Percentiles rank a stretch among this genome's conserved stretches.
These are phyloP conservation scores for Rhizoctonia solani DNA, from an alignment of 1,284 basidiomycete genomes.

Conservation along the genomic window DNA sequence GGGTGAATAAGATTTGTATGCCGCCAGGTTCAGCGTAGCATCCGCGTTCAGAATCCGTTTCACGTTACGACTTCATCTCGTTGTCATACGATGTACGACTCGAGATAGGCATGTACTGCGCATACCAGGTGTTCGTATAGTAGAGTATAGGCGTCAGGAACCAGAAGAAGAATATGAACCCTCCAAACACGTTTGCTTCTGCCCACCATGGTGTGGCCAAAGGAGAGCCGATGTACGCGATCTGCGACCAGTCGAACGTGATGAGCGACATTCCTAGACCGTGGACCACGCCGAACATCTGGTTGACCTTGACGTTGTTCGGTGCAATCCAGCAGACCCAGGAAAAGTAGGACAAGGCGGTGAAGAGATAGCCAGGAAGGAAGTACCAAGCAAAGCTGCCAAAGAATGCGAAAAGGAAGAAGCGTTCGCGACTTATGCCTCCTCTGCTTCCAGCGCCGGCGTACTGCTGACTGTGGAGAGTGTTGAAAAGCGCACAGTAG, in stretches of 20 bases:
- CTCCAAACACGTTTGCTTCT: constrained; percentile 76
- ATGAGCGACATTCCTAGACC: constrained; percentile 50
- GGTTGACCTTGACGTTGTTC: constrained; percentile 55
- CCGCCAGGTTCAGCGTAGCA: constrained; percentile 60
- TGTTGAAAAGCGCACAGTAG: constrained; percentile 65
- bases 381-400: constrained; percentile 71
- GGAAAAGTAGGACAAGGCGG: constrained; percentile 68
- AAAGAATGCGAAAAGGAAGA: constrained; percentile 70
- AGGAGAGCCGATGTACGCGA: constrained; percentile 56
- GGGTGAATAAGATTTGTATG: constrained; percentile 81
- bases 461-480: constrained; percentile 66
- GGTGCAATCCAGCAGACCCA: constrained; percentile 83
- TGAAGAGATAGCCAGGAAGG: constrained; percentile 72
- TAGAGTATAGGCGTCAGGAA: constrained; percentile 69
- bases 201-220: constrained; percentile 62
- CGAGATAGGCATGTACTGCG: constrained; percentile 59
- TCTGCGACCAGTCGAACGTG: constrained; percentile 61
- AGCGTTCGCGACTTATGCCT: constrained; percentile 72
- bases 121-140: constrained; percentile 53
- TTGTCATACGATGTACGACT: constrained; percentile 63
- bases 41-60: constrained; percentile 62
- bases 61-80: constrained; percentile 69
- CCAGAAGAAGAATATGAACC: constrained; percentile 81
- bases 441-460: constrained; percentile 64
- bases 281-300: constrained; percentile 76